Percentiles rank a stretch among this genome's conserved stretches.
Evolutionary conservation across 1,284 basidiomycete species (phyloP).

Genomic region (Heimioporus punctisporus): DNA sequence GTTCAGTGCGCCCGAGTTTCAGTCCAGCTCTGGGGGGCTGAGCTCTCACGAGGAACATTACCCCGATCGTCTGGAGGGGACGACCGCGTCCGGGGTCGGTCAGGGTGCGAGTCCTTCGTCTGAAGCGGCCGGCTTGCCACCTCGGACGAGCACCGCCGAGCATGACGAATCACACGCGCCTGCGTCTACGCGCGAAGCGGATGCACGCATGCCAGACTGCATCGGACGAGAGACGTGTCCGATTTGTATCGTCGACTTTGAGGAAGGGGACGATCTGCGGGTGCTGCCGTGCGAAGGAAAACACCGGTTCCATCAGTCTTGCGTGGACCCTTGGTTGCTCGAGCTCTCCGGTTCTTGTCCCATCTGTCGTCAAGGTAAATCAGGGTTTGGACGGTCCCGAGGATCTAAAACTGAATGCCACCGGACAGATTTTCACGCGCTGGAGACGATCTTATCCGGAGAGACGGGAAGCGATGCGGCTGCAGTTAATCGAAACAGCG

Average conservation of each 20-base stretch:
- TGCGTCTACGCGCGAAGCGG: slow-evolving; percentile 16
- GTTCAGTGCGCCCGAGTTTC: background rate
- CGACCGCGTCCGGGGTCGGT: background rate
- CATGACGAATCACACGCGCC: slow-evolving; percentile 1
- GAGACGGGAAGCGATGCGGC: slow-evolving; percentile 31
- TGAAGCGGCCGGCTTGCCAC: slow-evolving; percentile 1
- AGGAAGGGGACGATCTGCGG: slow-evolving; percentile 89
- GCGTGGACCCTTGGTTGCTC: slow-evolving; percentile 87
- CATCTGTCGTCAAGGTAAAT: slow-evolving; percentile 84
- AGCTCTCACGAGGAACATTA: background rate
- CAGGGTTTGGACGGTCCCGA: background rate
- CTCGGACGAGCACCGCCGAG: slow-evolving; percentile 3
- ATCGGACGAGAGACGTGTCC: slow-evolving; percentile 89
- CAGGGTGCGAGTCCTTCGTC: background rate
- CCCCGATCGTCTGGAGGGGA: background rate
- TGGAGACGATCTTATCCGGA: slow-evolving; percentile 48
- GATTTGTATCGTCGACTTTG: slow-evolving; percentile 93
- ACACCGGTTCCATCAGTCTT: slow-evolving; percentile 85
- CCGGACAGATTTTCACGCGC: slow-evolving; percentile 46
- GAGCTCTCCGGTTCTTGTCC: slow-evolving; percentile 92
- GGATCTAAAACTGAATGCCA: background rate
- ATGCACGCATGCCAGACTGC: slow-evolving; percentile 56
- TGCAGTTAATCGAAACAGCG: slow-evolving; percentile 23
- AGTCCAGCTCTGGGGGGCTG: slow-evolving; percentile 12
- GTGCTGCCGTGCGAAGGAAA: slow-evolving; percentile 89